A percentile compares a stretch with the other conserved stretches of the same genome.
phyloP scores from a whole-genome alignment of 108 stramenopile species.

The Nitzschia putrida region DNA sequence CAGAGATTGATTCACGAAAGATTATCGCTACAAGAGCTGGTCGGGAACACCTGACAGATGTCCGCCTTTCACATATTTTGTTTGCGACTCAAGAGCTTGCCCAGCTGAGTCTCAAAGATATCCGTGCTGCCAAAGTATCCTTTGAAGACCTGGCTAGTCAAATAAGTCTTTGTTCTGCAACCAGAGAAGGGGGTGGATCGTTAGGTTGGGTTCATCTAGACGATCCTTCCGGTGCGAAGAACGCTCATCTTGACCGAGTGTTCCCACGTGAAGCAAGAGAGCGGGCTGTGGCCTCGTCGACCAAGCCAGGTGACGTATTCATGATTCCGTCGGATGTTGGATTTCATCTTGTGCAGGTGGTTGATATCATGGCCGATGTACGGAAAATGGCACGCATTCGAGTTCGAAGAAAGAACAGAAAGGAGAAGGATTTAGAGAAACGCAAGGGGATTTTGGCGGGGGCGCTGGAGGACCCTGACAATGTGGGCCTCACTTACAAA shows the following conservation, averaged over 20 bases:
- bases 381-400: conserved; percentile 72
- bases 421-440: conserved; percentile 4
- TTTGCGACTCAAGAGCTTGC: conserved; percentile 78
- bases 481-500: conserved; percentile 62
- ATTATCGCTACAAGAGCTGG: conserved; percentile 66
- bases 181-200: conserved; percentile 61
- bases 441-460: conserved; percentile 41
- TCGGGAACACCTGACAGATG: conserved; percentile 61
- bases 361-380: conserved; percentile 90
- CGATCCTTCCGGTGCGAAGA: conserved; percentile 31
- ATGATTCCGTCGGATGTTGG: conserved; percentile 59
- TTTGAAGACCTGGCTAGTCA: conserved; percentile 67
- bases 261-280: conserved; percentile 60
- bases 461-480: conserved; percentile 5
- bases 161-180: conserved; percentile 66
- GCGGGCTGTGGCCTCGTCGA: conserved; percentile 59
- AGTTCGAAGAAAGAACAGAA: conserved; percentile 35
- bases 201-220: conserved; percentile 68
- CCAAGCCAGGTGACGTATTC: conserved; percentile 80
- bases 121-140: conserved; percentile 46
- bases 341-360: conserved; percentile 78
- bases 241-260: conserved; percentile 69
- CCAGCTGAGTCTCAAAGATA: conserved; percentile 52
- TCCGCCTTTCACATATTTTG: conserved; percentile 72
- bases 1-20: conserved; percentile 72